Conservation (phyloP, 2,329 filamentous ascomycete genomes). For the Neobulgaria alba region DNA sequence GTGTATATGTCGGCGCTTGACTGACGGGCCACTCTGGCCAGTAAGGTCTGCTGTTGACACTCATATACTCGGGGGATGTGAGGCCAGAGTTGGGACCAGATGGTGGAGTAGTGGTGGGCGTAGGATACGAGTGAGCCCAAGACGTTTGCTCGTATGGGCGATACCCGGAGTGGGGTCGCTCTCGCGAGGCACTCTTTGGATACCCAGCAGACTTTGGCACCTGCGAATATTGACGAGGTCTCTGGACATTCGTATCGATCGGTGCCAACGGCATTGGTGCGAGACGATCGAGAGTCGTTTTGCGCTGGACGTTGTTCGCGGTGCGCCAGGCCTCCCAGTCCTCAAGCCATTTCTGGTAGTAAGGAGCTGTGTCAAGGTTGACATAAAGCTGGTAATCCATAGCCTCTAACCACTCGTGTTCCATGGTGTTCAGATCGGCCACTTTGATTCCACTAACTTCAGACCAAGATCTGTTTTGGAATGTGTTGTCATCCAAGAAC, state of each 20-base stretch:
- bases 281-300: constrained; percentile 31
- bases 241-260: constrained; percentile 56
- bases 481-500: constrained; percentile 71
- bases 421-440: constrained; percentile 56
- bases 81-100: constrained; percentile 45
- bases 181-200: constrained; percentile 34
- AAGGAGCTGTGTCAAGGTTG: constrained; percentile 52
- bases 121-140: constrained; percentile 28
- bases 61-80: constrained; percentile 45
- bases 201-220: constrained; percentile 36
- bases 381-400: constrained; percentile 64
- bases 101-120: constrained; percentile 39
- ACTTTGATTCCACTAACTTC: constrained; percentile 68
- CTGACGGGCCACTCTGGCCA: constrained; percentile 1
- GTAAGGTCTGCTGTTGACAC: constrained; percentile 33
- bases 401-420: constrained; percentile 59
- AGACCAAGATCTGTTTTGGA: constrained; percentile 70
- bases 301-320: constrained; percentile 33
- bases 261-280: constrained; percentile 32
- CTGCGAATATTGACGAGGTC: constrained; percentile 28
- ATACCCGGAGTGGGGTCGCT: constrained; percentile 25
- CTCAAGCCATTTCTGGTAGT: constrained; percentile 54
- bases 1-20: neutral
- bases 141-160: constrained; percentile 24
- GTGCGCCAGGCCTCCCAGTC: constrained; percentile 57